phyloP scores from a whole-genome alignment of 352 stramenopile genomes.

The Aphanomyces stellatus region DNA sequence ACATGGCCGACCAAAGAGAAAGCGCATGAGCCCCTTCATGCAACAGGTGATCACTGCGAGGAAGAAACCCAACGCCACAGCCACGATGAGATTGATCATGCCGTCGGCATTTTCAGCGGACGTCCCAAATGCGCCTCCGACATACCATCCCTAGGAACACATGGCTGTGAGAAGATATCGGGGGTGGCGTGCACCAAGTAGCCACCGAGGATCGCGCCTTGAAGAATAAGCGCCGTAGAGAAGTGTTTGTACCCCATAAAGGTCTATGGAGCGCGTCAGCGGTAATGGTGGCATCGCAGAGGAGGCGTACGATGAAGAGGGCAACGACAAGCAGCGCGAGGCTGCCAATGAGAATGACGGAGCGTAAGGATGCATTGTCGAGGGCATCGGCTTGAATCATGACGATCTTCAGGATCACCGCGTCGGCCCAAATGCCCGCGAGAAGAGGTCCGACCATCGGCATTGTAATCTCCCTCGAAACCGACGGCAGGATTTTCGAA shows the following conservation, averaged over 20 bases:
- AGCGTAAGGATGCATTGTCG: neutral
- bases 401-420: too few species aligned
- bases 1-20: constrained; percentile 18
- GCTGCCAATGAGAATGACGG: constrained; percentile 2
- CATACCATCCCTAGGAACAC: constrained; percentile 1
- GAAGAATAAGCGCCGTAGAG: constrained; percentile 8
- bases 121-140: neutral
- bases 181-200: neutral
- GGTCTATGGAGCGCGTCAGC: neutral
- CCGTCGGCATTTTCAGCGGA: neutral
- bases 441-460: neutral
- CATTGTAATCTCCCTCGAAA: neutral
- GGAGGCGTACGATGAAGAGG: constrained; percentile 4
- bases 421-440: neutral
- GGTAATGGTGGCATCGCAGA: neutral
- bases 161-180: neutral
- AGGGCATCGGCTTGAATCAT: neutral
- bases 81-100: neutral
- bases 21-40: constrained; percentile 1
- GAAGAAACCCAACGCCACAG: neutral
- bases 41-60: neutral
- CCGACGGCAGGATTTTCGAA: neutral
- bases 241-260: constrained; percentile 21
- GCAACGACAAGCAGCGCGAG: constrained; percentile 3
- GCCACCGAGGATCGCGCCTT: constrained; percentile 16